Evolutionary conservation across 2,329 filamentous ascomycete species (phyloP), one percentile per base, ranked within the genome.

Genomic region (Geosmithia morbida): DNA sequence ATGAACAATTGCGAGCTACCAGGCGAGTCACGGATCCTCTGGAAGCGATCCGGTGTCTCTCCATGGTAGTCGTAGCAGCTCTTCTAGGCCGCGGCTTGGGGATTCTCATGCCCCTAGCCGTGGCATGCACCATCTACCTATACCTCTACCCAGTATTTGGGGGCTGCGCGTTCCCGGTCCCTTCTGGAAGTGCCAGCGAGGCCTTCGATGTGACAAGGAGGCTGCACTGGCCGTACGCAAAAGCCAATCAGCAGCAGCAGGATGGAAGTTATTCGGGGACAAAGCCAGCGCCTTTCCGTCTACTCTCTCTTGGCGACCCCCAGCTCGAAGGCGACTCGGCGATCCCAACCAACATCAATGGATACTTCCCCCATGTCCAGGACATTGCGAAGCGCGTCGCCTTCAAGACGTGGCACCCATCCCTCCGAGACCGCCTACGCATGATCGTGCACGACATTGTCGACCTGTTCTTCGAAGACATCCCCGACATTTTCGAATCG

Each of bases 251-350:
- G 4, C 22, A 26, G 22, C 22, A 30, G 16, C 37, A 43, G 16
- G 43, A 47, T 40, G 48, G 33, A 37, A 16, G 33, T 49, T 51
- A 41, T 57, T 52, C 22, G 55, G 53, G 17, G 58, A 57, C 33
- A 22, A 19, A 43, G 46, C 56, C 55, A 56, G 86, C 87, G 3
- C 87, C 88, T 0, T 95, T 97, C 58, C 78, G 90, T 49, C 77
- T 97, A 2, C 81, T 97, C 14, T 81, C 88, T 1, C 77, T 97
- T 19, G 90, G 85, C 51, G 90, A 97, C 62, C 90, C 90, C 5
- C 90, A 97, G 62, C 77, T 97, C 47, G 90, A 97, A 66, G 90
- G 90, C 56, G 87, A 95, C 60, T 87, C 84, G 2, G 88, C 86
- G 7, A 81, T 96, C 22, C 84, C 82, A 16, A 73, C 71, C 47